These are phyloP conservation scores for Pleurotus pulmonarius DNA, from an alignment of 768 basidiomycete species.

Conservation along the genomic window DNA sequence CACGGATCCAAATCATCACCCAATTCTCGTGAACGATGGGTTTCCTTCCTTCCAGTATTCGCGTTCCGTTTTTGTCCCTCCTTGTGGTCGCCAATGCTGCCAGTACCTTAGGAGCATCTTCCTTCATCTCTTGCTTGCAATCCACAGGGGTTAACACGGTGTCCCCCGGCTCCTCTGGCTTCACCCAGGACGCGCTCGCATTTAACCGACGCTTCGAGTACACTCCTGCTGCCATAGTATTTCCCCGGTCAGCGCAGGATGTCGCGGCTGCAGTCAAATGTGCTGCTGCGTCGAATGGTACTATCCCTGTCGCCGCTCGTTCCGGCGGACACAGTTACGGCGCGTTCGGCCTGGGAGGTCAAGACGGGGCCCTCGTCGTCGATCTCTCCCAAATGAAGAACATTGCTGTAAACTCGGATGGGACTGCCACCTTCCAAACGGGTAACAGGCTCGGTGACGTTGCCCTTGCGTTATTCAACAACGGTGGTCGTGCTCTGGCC, in stretches of 20 bases:
- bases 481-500: constrained; percentile 31
- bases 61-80: no score
- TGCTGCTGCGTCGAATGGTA: background rate
- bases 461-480: constrained; percentile 28
- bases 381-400: constrained; percentile 34
- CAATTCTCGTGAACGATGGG: no score
- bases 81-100: no score
- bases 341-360: constrained; percentile 38
- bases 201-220: constrained; percentile 26
- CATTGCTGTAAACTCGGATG: constrained; percentile 25
- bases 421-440: constrained; percentile 30
- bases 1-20: no score
- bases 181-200: background rate
- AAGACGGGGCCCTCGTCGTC: constrained; percentile 36
- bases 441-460: constrained; percentile 38
- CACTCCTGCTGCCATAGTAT: constrained; percentile 6
- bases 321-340: constrained; percentile 35
- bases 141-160: background rate
- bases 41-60: no score
- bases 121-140: background rate
- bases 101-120: no score
- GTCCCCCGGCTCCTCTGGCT: background rate
- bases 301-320: background rate
- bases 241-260: background rate
- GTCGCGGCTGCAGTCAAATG: constrained; percentile 2